These are phyloP conservation scores for Avicennia marina DNA, from an alignment of 257 asterid genomes.

Conservation along the genomic window DNA sequence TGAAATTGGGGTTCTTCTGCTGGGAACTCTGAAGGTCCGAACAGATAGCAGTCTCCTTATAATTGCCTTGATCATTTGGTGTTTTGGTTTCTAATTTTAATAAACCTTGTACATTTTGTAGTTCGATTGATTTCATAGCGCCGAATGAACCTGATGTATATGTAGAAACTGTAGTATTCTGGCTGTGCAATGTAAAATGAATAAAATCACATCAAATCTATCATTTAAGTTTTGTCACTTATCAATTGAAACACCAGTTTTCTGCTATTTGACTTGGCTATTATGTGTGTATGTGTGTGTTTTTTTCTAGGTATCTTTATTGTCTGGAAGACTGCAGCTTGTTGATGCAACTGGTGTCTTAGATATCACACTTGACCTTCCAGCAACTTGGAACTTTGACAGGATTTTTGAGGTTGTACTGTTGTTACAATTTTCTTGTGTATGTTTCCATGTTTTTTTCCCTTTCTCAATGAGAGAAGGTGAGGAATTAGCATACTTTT, in stretches of 20 bases:
- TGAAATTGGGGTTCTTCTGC: slow-evolving; percentile 55
- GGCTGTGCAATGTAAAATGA: no score
- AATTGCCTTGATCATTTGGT: slow-evolving; percentile 6
- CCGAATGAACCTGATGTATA: slow-evolving; percentile 1
- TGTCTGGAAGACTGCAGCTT: slow-evolving; percentile 84
- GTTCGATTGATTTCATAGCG: slow-evolving; percentile 10
- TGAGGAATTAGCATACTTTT: not conserved
- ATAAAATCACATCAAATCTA: not conserved
- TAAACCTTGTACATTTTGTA: not conserved
- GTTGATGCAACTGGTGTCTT: slow-evolving; percentile 87
- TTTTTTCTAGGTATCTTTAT: slow-evolving; percentile 53
- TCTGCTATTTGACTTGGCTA: slow-evolving; percentile 13
- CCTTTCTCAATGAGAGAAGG: not conserved
- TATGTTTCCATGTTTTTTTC: not conserved
- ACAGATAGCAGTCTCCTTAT: slow-evolving; percentile 5
- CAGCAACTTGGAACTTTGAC: slow-evolving; percentile 45
- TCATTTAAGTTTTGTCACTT: not conserved
- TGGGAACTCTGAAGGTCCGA: slow-evolving; percentile 73
- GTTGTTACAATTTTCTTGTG: slow-evolving; percentile 8
- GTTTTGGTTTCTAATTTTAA: slow-evolving; percentile 8
- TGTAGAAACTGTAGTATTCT: no score
- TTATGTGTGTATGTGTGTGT: slow-evolving; percentile 1
- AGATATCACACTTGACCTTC: slow-evolving; percentile 56
- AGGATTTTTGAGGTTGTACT: slow-evolving; percentile 63
- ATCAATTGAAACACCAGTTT: not conserved